These are phyloP conservation scores for Metschnikowia chrysomelidarum DNA, from an alignment of 805 yeast genomes.

Conservation along the genomic window DNA sequence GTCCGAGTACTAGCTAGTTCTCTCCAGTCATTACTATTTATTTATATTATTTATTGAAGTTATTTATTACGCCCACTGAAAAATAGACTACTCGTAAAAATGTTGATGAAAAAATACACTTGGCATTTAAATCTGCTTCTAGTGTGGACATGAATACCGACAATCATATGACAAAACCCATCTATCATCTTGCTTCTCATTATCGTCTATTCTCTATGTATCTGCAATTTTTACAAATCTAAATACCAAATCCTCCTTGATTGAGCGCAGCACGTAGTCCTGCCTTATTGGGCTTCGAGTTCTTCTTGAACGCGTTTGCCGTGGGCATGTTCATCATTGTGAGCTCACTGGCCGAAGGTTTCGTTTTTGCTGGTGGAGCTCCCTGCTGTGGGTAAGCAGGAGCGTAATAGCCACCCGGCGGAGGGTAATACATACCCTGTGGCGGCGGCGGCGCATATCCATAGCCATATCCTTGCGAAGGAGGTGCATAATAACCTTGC, in stretches of 20 bases:
- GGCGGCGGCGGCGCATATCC: conserved; percentile 14
- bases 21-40: neutral
- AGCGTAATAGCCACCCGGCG: conserved; percentile 20
- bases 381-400: conserved; percentile 14
- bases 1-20: conserved; percentile 49
- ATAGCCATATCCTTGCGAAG: conserved; percentile 15
- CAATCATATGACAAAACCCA: too few relatives aligned
- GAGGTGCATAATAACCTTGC: conserved; percentile 14
- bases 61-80: too few relatives aligned
- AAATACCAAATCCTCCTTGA: conserved; percentile 69
- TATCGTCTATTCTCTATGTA: neutral
- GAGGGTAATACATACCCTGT: conserved; percentile 16
- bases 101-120: too few relatives aligned
- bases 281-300: conserved; percentile 48
- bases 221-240: too few relatives aligned
- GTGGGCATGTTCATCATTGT: conserved; percentile 50
- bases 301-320: conserved; percentile 37
- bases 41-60: too few relatives aligned
- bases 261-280: conserved; percentile 61
- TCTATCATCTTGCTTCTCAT: too few relatives aligned
- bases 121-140: too few relatives aligned
- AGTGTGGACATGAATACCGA: too few relatives aligned
- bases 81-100: too few relatives aligned
- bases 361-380: conserved; percentile 9
- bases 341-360: conserved; percentile 38